Conservation (phyloP, 805 yeast genomes). For the Tetrapisispora taiwanensis region DNA sequence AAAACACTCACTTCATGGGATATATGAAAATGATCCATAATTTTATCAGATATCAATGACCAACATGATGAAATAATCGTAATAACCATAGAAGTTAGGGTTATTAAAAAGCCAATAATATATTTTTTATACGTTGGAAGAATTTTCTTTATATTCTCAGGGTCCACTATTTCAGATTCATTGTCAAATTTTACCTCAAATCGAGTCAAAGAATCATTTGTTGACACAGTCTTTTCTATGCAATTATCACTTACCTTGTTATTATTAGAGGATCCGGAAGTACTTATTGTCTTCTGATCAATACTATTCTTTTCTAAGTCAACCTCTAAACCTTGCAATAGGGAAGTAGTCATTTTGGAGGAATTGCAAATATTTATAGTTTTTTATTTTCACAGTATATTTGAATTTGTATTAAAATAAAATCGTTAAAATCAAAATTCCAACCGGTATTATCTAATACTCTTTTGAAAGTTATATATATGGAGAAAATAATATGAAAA, state of each 20-base stretch:
- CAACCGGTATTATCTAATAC: too few species aligned
- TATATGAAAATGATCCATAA: conserved; percentile 38
- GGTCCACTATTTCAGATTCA: conserved; percentile 9
- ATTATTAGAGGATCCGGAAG: neutral
- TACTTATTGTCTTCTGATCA: neutral
- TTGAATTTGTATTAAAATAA: too few species aligned
- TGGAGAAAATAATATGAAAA: too few species aligned
- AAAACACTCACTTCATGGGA: conserved; percentile 47
- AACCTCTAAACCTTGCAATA: too few species aligned
- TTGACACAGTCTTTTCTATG: neutral
- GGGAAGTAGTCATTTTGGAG: too few species aligned
- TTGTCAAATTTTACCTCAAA: conserved; percentile 26
- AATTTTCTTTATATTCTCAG: conserved; percentile 25
- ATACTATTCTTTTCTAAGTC: neutral
- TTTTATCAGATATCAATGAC: conserved; percentile 48
- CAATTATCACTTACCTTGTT: neutral
- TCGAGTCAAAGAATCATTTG: too few species aligned
- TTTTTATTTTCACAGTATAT: too few species aligned
- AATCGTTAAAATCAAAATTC: too few species aligned
- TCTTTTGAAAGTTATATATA: too few species aligned
- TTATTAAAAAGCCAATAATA: conserved; percentile 43
- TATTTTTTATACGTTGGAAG: conserved; percentile 45
- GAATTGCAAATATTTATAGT: too few species aligned
- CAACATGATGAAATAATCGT: conserved; percentile 64
- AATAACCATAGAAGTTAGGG: conserved; percentile 47